Evolutionary conservation across 768 basidiomycete genomes (phyloP), one percentile per base, ranked within the genome.

Genomic region (Leccinum imitatum): DNA sequence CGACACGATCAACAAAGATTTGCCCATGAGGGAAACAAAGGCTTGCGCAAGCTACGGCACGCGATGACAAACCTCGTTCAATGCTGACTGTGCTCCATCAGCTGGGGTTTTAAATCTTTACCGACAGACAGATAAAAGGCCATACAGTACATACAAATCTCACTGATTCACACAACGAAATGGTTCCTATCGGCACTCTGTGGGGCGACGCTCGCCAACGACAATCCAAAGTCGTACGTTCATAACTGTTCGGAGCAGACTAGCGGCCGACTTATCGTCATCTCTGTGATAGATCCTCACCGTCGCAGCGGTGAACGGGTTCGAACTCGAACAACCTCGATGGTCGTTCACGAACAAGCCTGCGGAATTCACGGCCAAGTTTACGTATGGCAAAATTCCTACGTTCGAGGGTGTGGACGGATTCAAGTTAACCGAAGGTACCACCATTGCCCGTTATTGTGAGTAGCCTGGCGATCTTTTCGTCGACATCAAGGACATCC

Each of bases 201-300:
- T 70, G 68, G 59, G 66, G 69, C 10, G 44, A 58, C 9, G 7
- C 9, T 50, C 57, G 62, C 19, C 69, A 70, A 46, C 61, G 62
- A 15, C 68, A 70, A 51, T 63, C 60, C 41, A 70, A 66, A 68
- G 66, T 65, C n/a, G 64, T 67, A 56, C 35, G 68, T 69, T 14
- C 9, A 10, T 6, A 21, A 51, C 8, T 17, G 2, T 9, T 50
- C 15, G 4, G 15, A 11, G 5, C 6, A 3, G 19, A 19, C 17
- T 15, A 31, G 27, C 9, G 4, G 41, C 50, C 23, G 5, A 54
- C 19, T 15, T n/a, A 46, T 21, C 14, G 14, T 48, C 21, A 27
- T 3, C 13, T 15, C 4, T 19, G 4, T 35, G 3, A 56, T 30
- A 57, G 64, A 68, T 70, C 19, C 58, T 68, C 41, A 64, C 58